These are phyloP conservation scores for Coniferiporia weirii DNA, from an alignment of 1,284 basidiomycete species.

Conservation along the genomic window DNA sequence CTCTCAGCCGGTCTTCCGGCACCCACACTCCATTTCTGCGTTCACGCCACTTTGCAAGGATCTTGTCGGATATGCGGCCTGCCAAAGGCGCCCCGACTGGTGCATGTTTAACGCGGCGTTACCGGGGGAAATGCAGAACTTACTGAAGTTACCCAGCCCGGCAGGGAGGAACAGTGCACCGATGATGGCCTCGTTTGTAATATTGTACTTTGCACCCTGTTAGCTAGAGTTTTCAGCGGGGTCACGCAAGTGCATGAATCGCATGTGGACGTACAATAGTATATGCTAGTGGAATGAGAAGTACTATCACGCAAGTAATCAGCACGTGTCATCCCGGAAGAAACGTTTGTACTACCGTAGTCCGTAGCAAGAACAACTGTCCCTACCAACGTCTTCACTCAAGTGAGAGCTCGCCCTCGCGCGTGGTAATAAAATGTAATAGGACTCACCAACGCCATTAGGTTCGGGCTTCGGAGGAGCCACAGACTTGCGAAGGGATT, in stretches of 20 bases:
- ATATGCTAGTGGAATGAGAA: slow-evolving; percentile 36
- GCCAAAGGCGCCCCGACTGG: slow-evolving; percentile 48
- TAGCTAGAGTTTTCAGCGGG: not conserved
- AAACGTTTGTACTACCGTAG: slow-evolving; percentile 30
- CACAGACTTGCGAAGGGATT: slow-evolving; percentile 55
- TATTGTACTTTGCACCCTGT: slow-evolving; percentile 53
- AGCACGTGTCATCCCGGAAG: not conserved
- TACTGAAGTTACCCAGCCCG: slow-evolving; percentile 58
- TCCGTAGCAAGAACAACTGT: slow-evolving; percentile 38
- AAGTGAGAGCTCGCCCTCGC: not conserved
- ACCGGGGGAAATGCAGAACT: slow-evolving; percentile 11
- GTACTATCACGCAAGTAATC: slow-evolving; percentile 24
- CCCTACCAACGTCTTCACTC: slow-evolving; percentile 36
- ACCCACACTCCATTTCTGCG: slow-evolving; percentile 45
- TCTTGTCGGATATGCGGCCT: slow-evolving; percentile 48
- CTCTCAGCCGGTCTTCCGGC: slow-evolving; percentile 58
- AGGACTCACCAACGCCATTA: slow-evolving; percentile 47
- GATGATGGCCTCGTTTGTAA: slow-evolving; percentile 52
- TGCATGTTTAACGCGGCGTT: not conserved
- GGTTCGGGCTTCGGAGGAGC: slow-evolving; percentile 54
- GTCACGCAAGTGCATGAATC: not conserved
- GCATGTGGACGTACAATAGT: slow-evolving; percentile 31
- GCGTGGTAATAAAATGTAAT: not conserved
- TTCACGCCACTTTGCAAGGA: slow-evolving; percentile 40
- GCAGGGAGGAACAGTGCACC: slow-evolving; percentile 56